Evolutionary conservation across 73 alveolate species (phyloP), one percentile per base, ranked within the genome.

Genomic region (Loxodes magnus): DNA sequence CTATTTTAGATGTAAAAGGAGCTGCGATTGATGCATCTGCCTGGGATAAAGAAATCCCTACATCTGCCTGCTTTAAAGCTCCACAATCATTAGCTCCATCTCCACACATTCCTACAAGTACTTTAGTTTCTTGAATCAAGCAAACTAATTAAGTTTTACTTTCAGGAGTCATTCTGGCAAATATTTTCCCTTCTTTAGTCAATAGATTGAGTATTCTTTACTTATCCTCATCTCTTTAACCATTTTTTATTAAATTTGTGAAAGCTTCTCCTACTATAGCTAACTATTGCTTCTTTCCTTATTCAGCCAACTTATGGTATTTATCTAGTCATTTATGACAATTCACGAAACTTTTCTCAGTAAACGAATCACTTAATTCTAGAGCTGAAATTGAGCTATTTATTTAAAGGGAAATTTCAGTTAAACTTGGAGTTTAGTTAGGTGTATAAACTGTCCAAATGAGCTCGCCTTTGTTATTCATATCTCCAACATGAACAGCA

Each of bases 61-160:
- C 82, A 64, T 93, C 97, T 5, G 99, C 97, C 5, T 78, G 59
- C 58, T 88, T 88, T 34, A 93, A 55, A 0, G 97, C 99, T 1
- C 90, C 95, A 54, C 99, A 93, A 64, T 93, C 99, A 67, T 93
- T 93, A 0, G 99, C 98, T 7, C 99, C 99, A 71, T 93, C 99
- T 5, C 99, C 99, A 43, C 99, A 93, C 99, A 93, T 93, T 29
- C 96, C 93, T 14, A 92, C 55, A 21, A 66, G 36, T 3, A 54
- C 42, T n/a, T 15, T 15, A 9, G 19, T 23, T 9, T 29, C 30
- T 64, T 88, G 67, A 5, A 93, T 77, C 27, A 71, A n/a, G 12
- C 73, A 85, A 10, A 93, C 92, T 25, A 93, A 71, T 27, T 60
- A 44, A 34, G 97, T 94, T 55, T 93, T 93, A 38, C 87, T 88